These are phyloP conservation scores for Noccaea bulbosa DNA, from an alignment of 345 rosid species.

Conservation along the genomic window DNA sequence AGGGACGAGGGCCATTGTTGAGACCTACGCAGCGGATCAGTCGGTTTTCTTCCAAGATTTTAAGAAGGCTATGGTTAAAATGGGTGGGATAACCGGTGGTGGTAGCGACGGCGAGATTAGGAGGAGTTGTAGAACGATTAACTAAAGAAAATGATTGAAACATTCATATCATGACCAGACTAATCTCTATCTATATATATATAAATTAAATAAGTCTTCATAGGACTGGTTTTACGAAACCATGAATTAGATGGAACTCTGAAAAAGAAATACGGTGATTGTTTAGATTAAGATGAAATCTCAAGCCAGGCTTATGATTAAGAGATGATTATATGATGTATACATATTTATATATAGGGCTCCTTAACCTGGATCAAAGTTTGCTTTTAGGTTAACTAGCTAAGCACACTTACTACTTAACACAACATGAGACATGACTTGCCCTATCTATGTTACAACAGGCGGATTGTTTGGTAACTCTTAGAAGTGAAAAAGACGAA, in stretches of 20 bases:
- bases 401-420: constrained; percentile 30
- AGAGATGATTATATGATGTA: constrained; percentile 4
- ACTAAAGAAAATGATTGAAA: constrained; percentile 27
- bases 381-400: constrained; percentile 7
- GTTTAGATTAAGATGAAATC: neutral
- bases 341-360: constrained; percentile 11
- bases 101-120: constrained; percentile 51
- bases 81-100: constrained; percentile 57
- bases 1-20: constrained; percentile 53
- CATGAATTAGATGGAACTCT: neutral
- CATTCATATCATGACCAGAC: constrained; percentile 5
- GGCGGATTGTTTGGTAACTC: constrained; percentile 21
- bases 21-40: constrained; percentile 59
- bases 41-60: constrained; percentile 64
- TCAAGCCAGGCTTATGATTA: constrained; percentile 13
- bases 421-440: constrained; percentile 36
- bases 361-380: constrained; percentile 25
- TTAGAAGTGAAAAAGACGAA: constrained; percentile 14
- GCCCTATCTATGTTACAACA: constrained; percentile 37
- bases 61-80: constrained; percentile 63
- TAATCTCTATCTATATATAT: constrained; percentile 16
- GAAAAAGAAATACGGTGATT: neutral
- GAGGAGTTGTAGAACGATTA: constrained; percentile 53
- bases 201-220: constrained; percentile 22
- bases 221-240: neutral